Evolutionary conservation across 352 stramenopile species (phyloP).

Genomic region (Thraustotheca clavata): DNA sequence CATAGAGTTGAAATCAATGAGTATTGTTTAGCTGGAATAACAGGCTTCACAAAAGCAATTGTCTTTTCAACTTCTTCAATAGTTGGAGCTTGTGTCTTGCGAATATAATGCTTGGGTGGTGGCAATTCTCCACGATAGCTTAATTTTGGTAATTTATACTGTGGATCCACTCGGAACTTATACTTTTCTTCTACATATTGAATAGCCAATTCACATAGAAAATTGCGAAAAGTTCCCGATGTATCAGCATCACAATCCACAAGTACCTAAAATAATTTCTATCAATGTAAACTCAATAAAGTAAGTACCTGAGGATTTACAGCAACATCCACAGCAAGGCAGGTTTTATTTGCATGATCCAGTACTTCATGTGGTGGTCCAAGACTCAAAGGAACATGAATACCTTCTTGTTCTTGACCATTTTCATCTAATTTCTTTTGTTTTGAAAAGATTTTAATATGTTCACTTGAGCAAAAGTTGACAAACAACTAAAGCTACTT

Average conservation of each 20-base stretch:
- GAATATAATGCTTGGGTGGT: conserved; percentile 69
- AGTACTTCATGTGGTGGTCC: conserved; percentile 58
- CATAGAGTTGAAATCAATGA: not conserved
- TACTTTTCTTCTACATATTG: conserved; percentile 83
- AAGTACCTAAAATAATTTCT: conserved; percentile 28
- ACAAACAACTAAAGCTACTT: conserved; percentile 53
- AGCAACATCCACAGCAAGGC: conserved; percentile 64
- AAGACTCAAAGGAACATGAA: conserved; percentile 67
- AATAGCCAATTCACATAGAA: conserved; percentile 72
- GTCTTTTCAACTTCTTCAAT: conserved; percentile 53
- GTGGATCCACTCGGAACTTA: conserved; percentile 60
- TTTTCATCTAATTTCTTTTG: conserved; percentile 68
- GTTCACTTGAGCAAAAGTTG: conserved; percentile 56
- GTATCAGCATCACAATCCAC: conserved; percentile 54
- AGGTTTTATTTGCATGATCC: conserved; percentile 55
- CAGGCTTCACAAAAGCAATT: conserved; percentile 8
- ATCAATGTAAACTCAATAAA: not conserved
- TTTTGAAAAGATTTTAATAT: conserved; percentile 73
- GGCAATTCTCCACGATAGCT: conserved; percentile 53
- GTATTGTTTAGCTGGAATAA: not conserved
- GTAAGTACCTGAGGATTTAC: conserved; percentile 50
- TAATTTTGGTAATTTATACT: conserved; percentile 69
- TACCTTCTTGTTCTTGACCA: conserved; percentile 65
- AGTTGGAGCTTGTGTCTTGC: conserved; percentile 51
- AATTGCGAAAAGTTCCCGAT: conserved; percentile 64